Percentiles rank a stretch among this genome's conserved stretches.
Conservation (phyloP, 2,329 filamentous ascomycete species). For the Pseudogymnoascus verrucosus region DNA sequence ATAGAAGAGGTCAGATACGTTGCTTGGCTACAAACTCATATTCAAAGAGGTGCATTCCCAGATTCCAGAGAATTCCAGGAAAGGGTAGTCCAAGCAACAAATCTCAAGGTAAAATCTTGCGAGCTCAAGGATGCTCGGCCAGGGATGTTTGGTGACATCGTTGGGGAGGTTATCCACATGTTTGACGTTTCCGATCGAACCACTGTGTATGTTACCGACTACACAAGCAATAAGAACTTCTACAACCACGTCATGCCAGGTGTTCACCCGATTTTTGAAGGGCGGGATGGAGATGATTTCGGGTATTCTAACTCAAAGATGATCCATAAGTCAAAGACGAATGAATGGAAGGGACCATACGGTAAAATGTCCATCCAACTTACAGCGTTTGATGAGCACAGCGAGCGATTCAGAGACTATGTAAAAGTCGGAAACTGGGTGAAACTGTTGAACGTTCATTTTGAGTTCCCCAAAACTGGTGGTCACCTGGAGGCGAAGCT, state of each 20-base stretch:
- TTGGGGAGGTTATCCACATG: constrained; percentile 61
- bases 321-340: constrained; percentile 16
- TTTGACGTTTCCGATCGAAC: constrained; percentile 38
- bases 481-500: constrained; percentile 63
- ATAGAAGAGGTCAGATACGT: neutral
- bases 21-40: constrained; percentile 17
- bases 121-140: constrained; percentile 55
- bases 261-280: constrained; percentile 18
- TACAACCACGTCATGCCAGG: constrained; percentile 31
- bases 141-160: constrained; percentile 54
- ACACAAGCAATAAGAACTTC: constrained; percentile 62
- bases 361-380: constrained; percentile 66
- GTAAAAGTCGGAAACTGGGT: constrained; percentile 57
- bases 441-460: constrained; percentile 61
- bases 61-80: constrained; percentile 35
- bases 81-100: constrained; percentile 33
- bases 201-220: constrained; percentile 73
- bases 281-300: constrained; percentile 42
- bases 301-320: constrained; percentile 39
- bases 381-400: constrained; percentile 63
- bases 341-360: constrained; percentile 63
- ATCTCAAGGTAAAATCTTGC: constrained; percentile 48
- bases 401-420: constrained; percentile 44
- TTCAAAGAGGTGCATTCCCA: constrained; percentile 39
- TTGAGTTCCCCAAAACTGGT: constrained; percentile 48